Base-by-base conservation (phyloP, 108 stramenopile genomes). In the Pseudonitzschia delicatissima region DNA sequence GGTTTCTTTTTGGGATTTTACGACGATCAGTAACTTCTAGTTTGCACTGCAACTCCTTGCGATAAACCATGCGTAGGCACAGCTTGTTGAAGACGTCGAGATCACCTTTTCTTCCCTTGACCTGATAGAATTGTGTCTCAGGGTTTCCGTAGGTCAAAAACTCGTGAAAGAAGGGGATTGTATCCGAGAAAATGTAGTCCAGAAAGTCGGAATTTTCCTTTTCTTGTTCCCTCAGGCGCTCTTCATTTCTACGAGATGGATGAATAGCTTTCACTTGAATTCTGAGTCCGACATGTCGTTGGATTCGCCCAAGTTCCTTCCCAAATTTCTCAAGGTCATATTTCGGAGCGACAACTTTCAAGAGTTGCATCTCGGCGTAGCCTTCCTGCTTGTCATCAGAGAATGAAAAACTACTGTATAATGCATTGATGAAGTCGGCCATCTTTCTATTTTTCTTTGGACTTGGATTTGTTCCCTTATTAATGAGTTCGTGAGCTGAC, bases 121-220 rank as follows among this genome's bases (percentile, higher is more conserved):
- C 40, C 26, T 42, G 60, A 1, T 39, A 40, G 40, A 61, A 61
- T 11, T 40, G 33, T 18, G 37, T 0, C 37, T 61, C 60, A 5
- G 39, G 39, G 11, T n/a, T 5, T 8, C 60, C 60, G 26, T 37
- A 27, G 31, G 32, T 61, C 26, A 61, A 21, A 23, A 61, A n/a
- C 3, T 61, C 60, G 32, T 61, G 60, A 18, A 61, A 26, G 39
- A 61, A 7, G n/a, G 60, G 60, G 28, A 61, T 61, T 2, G 36
- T 61, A 21, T 61, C 60, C 23, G 60, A 40, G 20, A 61, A 61
- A 15, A 61, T 2, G 12, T 2, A 5, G 37, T 61, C 60, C 12
- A 61, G 37, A 9, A 61, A 40, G 13, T 61, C 60, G n/a, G 23
- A 11, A 9, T 37, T 36, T 36, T 61, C 39, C 26, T n/a, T 35